Percentiles rank a stretch among this genome's conserved stretches.
These are phyloP conservation scores for Epichloe typhina DNA, from an alignment of 2,329 filamentous ascomycete genomes.

Conservation along the genomic window DNA sequence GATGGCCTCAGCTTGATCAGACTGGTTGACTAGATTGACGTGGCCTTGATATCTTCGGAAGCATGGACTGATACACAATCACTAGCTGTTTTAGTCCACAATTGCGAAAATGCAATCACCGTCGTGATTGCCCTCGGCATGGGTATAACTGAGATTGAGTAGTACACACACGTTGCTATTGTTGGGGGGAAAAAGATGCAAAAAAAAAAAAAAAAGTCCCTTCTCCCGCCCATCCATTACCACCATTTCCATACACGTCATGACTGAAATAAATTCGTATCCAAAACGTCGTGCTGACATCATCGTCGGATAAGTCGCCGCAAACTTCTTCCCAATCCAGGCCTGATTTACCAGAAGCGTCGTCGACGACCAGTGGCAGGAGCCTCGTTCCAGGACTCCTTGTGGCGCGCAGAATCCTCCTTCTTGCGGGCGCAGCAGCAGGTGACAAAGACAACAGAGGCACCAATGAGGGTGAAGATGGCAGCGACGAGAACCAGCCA, in stretches of 20 bases:
- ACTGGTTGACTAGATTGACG: conserved; percentile 20
- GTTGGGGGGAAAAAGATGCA: too few relatives aligned
- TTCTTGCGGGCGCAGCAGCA: conserved; percentile 41
- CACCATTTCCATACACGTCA: neutral
- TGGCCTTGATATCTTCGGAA: neutral
- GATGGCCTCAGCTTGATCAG: conserved; percentile 28
- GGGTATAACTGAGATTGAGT: neutral
- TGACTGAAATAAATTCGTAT: too few relatives aligned
- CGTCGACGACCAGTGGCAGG: conserved; percentile 2
- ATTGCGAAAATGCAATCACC: too few relatives aligned
- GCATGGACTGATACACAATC: too few relatives aligned
- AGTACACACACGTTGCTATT: too few relatives aligned
- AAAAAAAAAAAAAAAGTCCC: too few relatives aligned
- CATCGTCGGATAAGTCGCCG: neutral
- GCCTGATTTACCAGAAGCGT: conserved; percentile 9
- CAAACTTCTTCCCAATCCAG: neutral
- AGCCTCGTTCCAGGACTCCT: conserved; percentile 12
- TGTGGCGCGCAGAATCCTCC: conserved; percentile 13
- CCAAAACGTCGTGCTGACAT: neutral
- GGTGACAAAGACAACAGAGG: conserved; percentile 45
- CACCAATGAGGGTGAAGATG: conserved; percentile 40
- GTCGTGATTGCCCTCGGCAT: too few relatives aligned
- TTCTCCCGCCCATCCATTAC: too few relatives aligned
- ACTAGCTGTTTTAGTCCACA: too few relatives aligned
- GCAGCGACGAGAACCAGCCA: conserved; percentile 47